Percentiles rank a stretch among this genome's conserved stretches.
Conservation (phyloP, 768 basidiomycete species). For the Candolleomyces efflorescens region DNA sequence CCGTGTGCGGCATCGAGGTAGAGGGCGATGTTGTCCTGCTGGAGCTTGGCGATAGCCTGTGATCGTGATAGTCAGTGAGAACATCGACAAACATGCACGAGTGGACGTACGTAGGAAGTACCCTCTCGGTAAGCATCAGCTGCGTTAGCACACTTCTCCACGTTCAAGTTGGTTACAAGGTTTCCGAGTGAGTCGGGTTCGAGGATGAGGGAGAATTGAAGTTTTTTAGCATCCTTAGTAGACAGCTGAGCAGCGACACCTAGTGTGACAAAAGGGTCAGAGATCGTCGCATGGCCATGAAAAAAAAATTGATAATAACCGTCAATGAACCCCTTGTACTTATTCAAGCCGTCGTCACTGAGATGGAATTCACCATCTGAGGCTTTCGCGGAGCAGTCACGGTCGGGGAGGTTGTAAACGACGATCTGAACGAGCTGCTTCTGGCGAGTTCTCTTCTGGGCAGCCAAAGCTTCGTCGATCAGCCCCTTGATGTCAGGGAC, state of each 20-base stretch:
- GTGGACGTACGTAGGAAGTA: conserved; percentile 11
- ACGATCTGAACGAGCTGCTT: conserved; percentile 25
- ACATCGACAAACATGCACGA: not conserved
- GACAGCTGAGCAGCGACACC: conserved; percentile 16
- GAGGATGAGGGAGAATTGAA: conserved; percentile 24
- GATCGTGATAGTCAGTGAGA: not conserved
- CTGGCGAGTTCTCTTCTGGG: conserved; percentile 11
- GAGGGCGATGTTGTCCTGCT: not conserved
- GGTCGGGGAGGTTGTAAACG: conserved; percentile 31
- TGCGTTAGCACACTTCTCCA: conserved; percentile 26
- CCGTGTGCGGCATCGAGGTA: conserved; percentile 27
- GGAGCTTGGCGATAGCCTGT: conserved; percentile 24
- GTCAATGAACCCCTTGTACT: conserved; percentile 28
- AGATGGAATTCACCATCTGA: conserved; percentile 27
- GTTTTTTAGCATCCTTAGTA: conserved; percentile 14
- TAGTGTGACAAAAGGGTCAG: not conserved
- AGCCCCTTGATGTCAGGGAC: conserved; percentile 6
- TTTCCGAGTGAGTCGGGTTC: conserved; percentile 33
- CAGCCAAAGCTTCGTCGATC: conserved; percentile 7
- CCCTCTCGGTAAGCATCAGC: conserved; percentile 22
- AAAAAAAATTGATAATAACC: conserved; percentile 3
- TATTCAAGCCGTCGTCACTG: conserved; percentile 22
- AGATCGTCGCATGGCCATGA: not conserved
- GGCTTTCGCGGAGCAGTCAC: conserved; percentile 30
- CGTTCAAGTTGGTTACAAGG: conserved; percentile 23